phyloP scores from a whole-genome alignment of 2,329 filamentous ascomycete genomes.

The Calonectria pauciramosa region DNA sequence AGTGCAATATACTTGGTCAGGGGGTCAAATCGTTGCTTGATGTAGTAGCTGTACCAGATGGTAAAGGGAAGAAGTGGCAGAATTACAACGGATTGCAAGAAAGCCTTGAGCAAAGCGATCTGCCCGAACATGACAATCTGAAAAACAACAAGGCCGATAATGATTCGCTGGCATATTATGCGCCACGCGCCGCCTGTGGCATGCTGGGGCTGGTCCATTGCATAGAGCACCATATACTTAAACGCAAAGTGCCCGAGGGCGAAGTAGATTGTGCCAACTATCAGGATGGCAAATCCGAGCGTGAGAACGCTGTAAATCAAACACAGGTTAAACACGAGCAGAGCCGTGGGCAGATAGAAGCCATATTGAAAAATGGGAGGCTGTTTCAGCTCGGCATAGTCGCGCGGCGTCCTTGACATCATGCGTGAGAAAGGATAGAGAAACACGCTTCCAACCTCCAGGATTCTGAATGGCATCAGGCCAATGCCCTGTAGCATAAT shows the following conservation, averaged over 20 bases:
- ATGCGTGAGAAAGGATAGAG: slow-evolving; percentile 86
- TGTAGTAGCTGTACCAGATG: slow-evolving; percentile 91
- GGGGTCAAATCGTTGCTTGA: slow-evolving; percentile 84
- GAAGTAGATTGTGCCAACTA: slow-evolving; percentile 88
- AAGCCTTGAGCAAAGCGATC: slow-evolving; percentile 80
- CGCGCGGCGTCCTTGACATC: slow-evolving; percentile 87
- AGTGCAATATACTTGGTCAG: slow-evolving; percentile 94
- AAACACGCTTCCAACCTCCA: slow-evolving; percentile 89
- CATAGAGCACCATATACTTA: slow-evolving; percentile 97
- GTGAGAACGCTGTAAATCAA: slow-evolving; percentile 92
- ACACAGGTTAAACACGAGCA: slow-evolving; percentile 95
- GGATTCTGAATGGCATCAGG: slow-evolving; percentile 89
- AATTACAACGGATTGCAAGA: slow-evolving; percentile 79
- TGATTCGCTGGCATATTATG: slow-evolving; percentile 93
- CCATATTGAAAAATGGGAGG: slow-evolving; percentile 95
- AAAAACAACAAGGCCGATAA: slow-evolving; percentile 89
- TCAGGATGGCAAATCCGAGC: slow-evolving; percentile 83
- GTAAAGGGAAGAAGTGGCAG: slow-evolving; percentile 84
- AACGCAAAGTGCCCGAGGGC: slow-evolving; percentile 88
- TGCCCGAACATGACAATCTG: slow-evolving; percentile 92
- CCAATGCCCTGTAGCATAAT: slow-evolving; percentile 96
- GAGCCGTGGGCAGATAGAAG: slow-evolving; percentile 92
- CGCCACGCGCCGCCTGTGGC: slow-evolving; percentile 95
- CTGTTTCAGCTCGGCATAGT: slow-evolving; percentile 84
- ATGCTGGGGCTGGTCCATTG: slow-evolving; percentile 97